A percentile compares a stretch with the other conserved stretches of the same genome.
phyloP scores from a whole-genome alignment of 2,329 filamentous ascomycete species.

The Talaromyces pinophilus region DNA sequence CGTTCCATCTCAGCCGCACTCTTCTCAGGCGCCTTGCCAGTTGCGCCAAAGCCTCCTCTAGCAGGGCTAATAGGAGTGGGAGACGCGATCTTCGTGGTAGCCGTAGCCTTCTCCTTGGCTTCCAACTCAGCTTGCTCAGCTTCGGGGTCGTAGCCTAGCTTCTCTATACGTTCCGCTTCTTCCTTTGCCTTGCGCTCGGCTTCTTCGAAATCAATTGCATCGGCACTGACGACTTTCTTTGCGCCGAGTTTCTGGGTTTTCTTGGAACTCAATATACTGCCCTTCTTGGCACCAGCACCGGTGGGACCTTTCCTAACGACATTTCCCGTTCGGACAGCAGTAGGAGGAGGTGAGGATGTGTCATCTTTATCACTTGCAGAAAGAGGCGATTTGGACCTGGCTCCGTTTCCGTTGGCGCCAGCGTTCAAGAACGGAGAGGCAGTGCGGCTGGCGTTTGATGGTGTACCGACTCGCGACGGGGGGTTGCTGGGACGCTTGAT shows the following conservation, averaged over 20 bases:
- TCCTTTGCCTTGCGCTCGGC: constrained; percentile 97
- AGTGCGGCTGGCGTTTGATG: constrained; percentile 75
- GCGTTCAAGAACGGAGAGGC: constrained; percentile 88
- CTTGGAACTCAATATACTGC: constrained; percentile 82
- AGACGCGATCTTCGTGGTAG: constrained; percentile 65
- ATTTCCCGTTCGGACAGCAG: constrained; percentile 71
- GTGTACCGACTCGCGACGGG: constrained; percentile 83
- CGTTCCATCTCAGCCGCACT: constrained; percentile 79
- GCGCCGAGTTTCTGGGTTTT: constrained; percentile 81
- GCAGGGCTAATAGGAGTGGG: constrained; percentile 75
- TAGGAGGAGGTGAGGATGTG: constrained; percentile 55
- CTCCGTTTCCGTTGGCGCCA: constrained; percentile 64
- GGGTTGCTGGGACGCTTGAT: constrained; percentile 97
- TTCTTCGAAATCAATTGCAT: constrained; percentile 92
- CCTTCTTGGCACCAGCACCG: constrained; percentile 69
- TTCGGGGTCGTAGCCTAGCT: constrained; percentile 92
- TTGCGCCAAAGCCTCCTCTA: constrained; percentile 61
- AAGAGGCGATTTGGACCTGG: constrained; percentile 81
- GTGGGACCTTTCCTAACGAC: constrained; percentile 75
- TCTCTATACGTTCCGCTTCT: constrained; percentile 92
- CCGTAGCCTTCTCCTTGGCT: constrained; percentile 48
- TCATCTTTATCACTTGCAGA: constrained; percentile 57
- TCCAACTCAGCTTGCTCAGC: constrained; percentile 64
- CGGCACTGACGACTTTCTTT: constrained; percentile 77
- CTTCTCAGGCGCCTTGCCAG: constrained; percentile 54